These are phyloP conservation scores for Cercospora zeina DNA, from an alignment of 2,329 filamentous ascomycete genomes.

Conservation along the genomic window DNA sequence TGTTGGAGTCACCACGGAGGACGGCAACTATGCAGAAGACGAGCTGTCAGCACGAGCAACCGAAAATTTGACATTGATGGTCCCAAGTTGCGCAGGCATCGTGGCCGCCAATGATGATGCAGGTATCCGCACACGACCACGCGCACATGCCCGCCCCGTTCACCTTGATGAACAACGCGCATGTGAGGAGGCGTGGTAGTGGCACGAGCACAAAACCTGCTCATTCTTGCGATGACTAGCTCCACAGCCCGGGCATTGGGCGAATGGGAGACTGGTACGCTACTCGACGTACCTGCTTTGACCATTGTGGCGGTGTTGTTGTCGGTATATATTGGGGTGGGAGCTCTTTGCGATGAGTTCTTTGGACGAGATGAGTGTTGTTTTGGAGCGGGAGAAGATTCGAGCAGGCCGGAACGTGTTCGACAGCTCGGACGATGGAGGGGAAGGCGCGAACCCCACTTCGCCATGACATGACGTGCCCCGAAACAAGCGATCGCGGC, in stretches of 20 bases:
- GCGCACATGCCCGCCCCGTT: neutral
- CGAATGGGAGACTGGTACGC: constrained; percentile 21
- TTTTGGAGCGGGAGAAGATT: constrained; percentile 10
- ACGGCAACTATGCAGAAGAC: constrained; percentile 71
- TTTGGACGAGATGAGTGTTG: neutral
- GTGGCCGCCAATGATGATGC: neutral
- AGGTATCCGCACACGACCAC: neutral
- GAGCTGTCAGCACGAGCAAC: constrained; percentile 21
- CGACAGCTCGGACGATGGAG: constrained; percentile 10
- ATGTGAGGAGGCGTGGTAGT: constrained; percentile 20
- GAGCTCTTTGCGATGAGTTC: constrained; percentile 18
- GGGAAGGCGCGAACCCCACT: constrained; percentile 17
- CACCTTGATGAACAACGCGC: constrained; percentile 30
- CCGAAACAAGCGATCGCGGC: constrained; percentile 9
- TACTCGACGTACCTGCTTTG: constrained; percentile 78
- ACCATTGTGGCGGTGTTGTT: constrained; percentile 79
- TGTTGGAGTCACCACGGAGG: constrained; percentile 95
- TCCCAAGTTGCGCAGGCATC: neutral
- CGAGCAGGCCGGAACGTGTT: constrained; percentile 9
- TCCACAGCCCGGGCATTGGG: constrained; percentile 41
- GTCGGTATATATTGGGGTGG: constrained; percentile 30
- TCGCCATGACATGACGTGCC: constrained; percentile 11
- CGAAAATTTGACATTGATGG: neutral
- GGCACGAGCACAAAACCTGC: constrained; percentile 35
- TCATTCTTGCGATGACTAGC: constrained; percentile 35